Base-by-base conservation (phyloP, 2,329 filamentous ascomycete genomes). In the Aureobasidium subglaciale region DNA sequence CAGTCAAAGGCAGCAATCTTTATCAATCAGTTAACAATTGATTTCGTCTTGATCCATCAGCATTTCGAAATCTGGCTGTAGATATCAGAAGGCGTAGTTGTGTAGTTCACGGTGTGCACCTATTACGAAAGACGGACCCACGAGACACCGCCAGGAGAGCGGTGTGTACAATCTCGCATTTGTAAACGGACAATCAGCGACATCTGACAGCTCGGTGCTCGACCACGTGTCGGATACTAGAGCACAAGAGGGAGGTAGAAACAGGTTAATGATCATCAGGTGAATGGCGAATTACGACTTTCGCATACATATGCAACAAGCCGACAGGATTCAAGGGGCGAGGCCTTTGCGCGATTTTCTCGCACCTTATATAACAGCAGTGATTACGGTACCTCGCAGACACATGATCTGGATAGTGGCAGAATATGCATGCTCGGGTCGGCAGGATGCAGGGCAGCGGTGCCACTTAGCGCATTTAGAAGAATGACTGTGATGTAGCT, bases 381-480 rank as follows among this genome's bases (percentile, higher is more conserved):
- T 18, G 30, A 48, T 35, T 48, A 25, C 18, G 46, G 46, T 37
- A 50, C 46, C 32, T 50, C 46, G n/a, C 46, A 37, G 46, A 49
- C 32, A 25, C 45, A 49, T 37, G 42, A 49, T 49, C 30, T 27
- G 22, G 34, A 29, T 29, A n/a, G 32, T 27, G 20, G 32, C 24
- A 50, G 22, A 34, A 22, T 22, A 27, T 38, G 46, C 46, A 50
- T 37, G 18, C 32, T 38, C 46, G 46, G 46, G 46, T 50, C 46
- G 46, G 46, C 34, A 50, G 20, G 22, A 22, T 50, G 46, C 46
- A 50, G 32, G 34, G 24, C n/a, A 38, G 22, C 22, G 46, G 46
- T 50, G 46, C 34, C 34, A 38, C 32, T 50, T 27, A 38, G n/a
- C 46, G 34, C 46, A 50, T 50, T n/a, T 24, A 20, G 32, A 34